These are phyloP conservation scores for Botrytis galanthina DNA, from an alignment of 2,329 filamentous ascomycete species.

Conservation along the genomic window DNA sequence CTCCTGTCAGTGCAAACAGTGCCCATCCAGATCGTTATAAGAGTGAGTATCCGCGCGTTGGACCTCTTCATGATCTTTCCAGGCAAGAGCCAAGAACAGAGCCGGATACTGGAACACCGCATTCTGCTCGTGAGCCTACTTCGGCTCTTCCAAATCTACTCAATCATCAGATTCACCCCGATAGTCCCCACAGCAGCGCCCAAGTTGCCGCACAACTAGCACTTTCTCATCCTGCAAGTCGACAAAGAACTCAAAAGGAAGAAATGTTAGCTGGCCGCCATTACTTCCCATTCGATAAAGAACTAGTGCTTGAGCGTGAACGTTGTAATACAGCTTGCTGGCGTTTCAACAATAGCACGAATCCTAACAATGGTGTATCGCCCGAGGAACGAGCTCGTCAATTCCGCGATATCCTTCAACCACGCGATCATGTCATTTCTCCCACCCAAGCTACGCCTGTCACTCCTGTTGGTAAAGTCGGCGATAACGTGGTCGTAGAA, in stretches of 20 bases:
- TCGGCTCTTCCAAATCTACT: slow-evolving; percentile 53
- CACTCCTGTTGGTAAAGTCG: slow-evolving; percentile 60
- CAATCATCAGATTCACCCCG: slow-evolving; percentile 35
- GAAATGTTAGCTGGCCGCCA: slow-evolving; percentile 80
- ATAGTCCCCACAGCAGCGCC: slow-evolving; percentile 35
- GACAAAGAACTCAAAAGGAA: slow-evolving; percentile 69
- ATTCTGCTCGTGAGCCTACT: slow-evolving; percentile 40
- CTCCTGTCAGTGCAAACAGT: slow-evolving; percentile 57
- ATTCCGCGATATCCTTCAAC: slow-evolving; percentile 70
- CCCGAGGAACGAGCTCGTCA: slow-evolving; percentile 65
- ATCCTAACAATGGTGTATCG: slow-evolving; percentile 70
- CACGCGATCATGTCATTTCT: slow-evolving; percentile 56
- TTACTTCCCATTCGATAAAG: slow-evolving; percentile 77
- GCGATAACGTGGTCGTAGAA: slow-evolving; percentile 76
- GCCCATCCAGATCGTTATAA: slow-evolving; percentile 40
- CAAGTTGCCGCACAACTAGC: slow-evolving; percentile 38
- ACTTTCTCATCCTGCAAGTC: slow-evolving; percentile 37
- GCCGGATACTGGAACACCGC: slow-evolving; percentile 46
- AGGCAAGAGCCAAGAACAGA: slow-evolving; percentile 52
- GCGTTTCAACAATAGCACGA: slow-evolving; percentile 81
- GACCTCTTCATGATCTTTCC: slow-evolving; percentile 58
- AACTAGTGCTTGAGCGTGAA: slow-evolving; percentile 80
- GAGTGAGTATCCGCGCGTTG: slow-evolving; percentile 59
- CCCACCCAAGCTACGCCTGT: slow-evolving; percentile 52
- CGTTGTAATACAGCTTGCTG: slow-evolving; percentile 78